These are phyloP conservation scores for Cudoniella acicularis DNA, from an alignment of 495 filamentous ascomycete genomes.

Conservation along the genomic window DNA sequence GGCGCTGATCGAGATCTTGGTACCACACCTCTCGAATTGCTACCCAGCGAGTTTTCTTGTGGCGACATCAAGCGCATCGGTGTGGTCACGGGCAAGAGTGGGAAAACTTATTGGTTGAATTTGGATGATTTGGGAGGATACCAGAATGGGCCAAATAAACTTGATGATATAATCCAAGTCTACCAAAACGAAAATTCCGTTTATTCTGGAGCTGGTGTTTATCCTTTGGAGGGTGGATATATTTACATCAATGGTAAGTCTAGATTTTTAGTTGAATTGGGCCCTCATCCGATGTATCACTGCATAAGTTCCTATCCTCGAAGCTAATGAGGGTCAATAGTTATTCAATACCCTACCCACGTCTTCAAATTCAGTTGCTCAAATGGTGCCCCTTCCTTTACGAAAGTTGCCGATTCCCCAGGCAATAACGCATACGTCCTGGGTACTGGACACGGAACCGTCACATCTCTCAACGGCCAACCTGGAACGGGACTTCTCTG, in stretches of 20 bases:
- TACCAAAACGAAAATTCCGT: conserved; percentile 31
- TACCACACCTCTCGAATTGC: conserved; percentile 36
- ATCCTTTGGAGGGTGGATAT: conserved; percentile 42
- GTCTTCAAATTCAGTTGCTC: conserved; percentile 35
- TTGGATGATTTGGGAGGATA: conserved; percentile 37
- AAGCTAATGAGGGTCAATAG: no score
- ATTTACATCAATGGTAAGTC: conserved; percentile 33
- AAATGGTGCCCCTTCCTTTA: conserved; percentile 32
- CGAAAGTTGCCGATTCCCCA: conserved; percentile 33
- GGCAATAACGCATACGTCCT: conserved; percentile 30
- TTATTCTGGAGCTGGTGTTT: conserved; percentile 37
- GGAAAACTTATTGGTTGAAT: conserved; percentile 35
- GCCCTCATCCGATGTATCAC: no score
- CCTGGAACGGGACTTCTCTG: conserved; percentile 37
- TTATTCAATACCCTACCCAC: conserved; percentile 33
- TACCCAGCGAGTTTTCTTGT: conserved; percentile 36
- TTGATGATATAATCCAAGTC: conserved; percentile 35
- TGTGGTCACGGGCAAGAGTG: conserved; percentile 34
- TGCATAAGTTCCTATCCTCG: no score
- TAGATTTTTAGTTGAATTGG: background rate
- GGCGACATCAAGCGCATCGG: conserved; percentile 32
- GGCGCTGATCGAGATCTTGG: conserved; percentile 45
- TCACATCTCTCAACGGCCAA: conserved; percentile 36
- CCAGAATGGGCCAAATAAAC: conserved; percentile 31
- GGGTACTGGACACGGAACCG: conserved; percentile 35